Conservation (phyloP, 2,329 filamentous ascomycete species). For the Leptographium procerum region DNA sequence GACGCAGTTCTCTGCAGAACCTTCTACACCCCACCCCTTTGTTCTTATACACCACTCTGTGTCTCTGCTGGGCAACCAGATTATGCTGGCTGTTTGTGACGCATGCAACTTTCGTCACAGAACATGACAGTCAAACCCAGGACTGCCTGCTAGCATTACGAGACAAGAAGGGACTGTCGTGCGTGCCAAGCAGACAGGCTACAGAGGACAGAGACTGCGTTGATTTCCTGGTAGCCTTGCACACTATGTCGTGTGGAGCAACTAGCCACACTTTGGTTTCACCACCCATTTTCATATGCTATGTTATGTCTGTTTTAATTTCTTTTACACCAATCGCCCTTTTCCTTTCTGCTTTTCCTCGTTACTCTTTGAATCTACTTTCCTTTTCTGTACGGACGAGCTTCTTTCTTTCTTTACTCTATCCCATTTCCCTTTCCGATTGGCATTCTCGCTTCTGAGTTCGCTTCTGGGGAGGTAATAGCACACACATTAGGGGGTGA, state of each 20-base stretch:
- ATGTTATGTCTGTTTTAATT: constrained; percentile 16
- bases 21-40: not conserved
- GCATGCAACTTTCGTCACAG: not conserved
- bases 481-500: constrained; percentile 20
- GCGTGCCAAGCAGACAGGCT: not conserved
- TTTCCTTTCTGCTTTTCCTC: not conserved
- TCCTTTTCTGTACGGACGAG: not conserved
- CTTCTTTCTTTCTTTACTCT: constrained; percentile 12
- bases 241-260: constrained; percentile 1
- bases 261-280: not conserved
- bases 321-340: constrained; percentile 10
- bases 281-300: not conserved
- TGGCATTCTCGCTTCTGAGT: constrained; percentile 20
- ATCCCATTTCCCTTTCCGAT: constrained; percentile 17
- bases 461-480: constrained; percentile 27
- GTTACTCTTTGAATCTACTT: not conserved
- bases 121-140: not conserved
- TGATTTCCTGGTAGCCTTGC: not conserved
- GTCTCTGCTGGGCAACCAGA: not conserved
- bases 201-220: not conserved
- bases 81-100: not conserved
- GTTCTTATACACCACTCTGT: not conserved
- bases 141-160: not conserved
- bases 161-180: not conserved
- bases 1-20: not conserved